Conservation (phyloP, 2,329 filamentous ascomycete genomes). For the Colletotrichum simmondsii region DNA sequence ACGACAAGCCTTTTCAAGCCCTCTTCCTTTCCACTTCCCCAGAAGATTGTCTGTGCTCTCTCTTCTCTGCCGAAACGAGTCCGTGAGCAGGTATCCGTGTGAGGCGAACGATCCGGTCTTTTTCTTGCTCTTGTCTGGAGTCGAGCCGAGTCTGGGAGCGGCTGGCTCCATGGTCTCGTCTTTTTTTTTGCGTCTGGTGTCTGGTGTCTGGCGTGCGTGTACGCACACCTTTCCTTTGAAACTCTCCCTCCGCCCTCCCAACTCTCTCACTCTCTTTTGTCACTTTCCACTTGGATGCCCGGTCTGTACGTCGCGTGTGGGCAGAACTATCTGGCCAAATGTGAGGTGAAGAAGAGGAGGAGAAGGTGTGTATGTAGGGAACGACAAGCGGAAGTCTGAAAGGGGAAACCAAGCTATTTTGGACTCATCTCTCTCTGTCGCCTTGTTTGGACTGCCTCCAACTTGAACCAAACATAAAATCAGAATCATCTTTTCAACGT, state of each 20-base stretch:
- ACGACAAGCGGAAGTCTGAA: too few relatives aligned
- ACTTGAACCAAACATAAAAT: background rate
- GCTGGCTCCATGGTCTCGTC: background rate
- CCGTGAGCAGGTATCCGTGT: background rate
- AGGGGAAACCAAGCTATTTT: too few relatives aligned
- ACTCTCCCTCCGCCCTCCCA: too few relatives aligned
- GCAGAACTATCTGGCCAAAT: too few relatives aligned
- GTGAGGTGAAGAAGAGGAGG: too few relatives aligned
- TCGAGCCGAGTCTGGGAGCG: background rate
- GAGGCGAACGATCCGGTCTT: background rate
- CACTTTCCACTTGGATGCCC: too few relatives aligned
- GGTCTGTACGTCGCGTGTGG: too few relatives aligned
- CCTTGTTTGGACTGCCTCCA: background rate
- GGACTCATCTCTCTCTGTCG: background rate
- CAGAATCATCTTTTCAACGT: constrained; percentile 28
- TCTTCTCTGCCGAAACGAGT: background rate
- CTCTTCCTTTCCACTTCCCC: background rate
- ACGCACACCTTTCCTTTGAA: too few relatives aligned
- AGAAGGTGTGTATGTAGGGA: too few relatives aligned
- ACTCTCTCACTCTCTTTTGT: too few relatives aligned
- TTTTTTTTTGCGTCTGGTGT: background rate
- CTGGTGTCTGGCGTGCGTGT: too few relatives aligned
- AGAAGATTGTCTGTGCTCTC: background rate
- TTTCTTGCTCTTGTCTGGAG: background rate
- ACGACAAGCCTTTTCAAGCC: background rate